Percentiles rank a stretch among this genome's conserved stretches.
These are phyloP conservation scores for Brassica cretica DNA, from an alignment of 345 rosid genomes.

Conservation along the genomic window DNA sequence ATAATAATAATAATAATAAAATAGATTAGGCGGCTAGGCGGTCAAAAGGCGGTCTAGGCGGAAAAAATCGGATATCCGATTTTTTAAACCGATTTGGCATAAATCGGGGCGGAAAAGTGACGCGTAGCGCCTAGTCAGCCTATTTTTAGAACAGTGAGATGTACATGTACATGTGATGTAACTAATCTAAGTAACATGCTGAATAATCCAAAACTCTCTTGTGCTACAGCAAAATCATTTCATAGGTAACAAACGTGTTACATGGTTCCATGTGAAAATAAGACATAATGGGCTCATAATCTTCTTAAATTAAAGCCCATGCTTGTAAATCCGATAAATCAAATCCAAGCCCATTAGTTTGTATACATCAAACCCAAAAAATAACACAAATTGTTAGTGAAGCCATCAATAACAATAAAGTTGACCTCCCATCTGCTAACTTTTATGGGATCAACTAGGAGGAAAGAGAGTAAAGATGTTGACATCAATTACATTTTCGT, in stretches of 20 bases:
- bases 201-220: not conserved
- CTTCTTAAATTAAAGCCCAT: slow-evolving; percentile 2
- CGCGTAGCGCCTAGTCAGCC: no score
- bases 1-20: no score
- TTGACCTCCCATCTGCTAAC: not conserved
- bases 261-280: not conserved
- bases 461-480: slow-evolving; percentile 4
- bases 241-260: not conserved
- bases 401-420: not conserved
- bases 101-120: no score
- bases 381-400: not conserved
- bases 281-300: not conserved
- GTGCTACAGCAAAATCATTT: not conserved
- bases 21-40: no score
- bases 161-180: not conserved
- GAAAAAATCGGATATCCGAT: no score
- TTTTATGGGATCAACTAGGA: slow-evolving; percentile 12
- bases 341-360: slow-evolving; percentile 14
- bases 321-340: not conserved
- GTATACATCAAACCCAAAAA: not conserved
- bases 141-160: no score
- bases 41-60: no score
- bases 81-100: no score
- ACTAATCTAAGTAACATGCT: not conserved
- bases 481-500: not conserved